These are phyloP conservation scores for Penicillium argentinense DNA, from an alignment of 495 filamentous ascomycete species.

Conservation along the genomic window DNA sequence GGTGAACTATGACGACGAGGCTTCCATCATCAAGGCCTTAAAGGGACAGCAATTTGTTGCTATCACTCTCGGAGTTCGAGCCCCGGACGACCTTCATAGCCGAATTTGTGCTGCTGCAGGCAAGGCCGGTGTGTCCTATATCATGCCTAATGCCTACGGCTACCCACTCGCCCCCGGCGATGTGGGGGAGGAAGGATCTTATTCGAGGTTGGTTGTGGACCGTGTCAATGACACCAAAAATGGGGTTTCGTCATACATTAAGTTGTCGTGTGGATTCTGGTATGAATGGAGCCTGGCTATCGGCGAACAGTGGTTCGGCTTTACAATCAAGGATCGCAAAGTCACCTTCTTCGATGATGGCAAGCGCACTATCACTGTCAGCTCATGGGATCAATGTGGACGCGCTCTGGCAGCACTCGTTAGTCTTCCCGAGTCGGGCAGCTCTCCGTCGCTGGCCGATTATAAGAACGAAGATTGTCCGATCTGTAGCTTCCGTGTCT, in stretches of 20 bases:
- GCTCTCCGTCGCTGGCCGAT: constrained; percentile 21
- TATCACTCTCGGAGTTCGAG: constrained; percentile 52
- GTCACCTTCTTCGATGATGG: constrained; percentile 54
- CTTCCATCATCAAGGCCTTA: constrained; percentile 45
- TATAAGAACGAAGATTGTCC: constrained; percentile 43
- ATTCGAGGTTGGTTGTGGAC: not conserved
- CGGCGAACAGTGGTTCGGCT: constrained; percentile 40
- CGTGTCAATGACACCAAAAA: constrained; percentile 36
- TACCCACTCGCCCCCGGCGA: constrained; percentile 21
- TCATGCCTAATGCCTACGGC: constrained; percentile 63
- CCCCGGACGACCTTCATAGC: constrained; percentile 40
- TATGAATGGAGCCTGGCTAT: constrained; percentile 50
- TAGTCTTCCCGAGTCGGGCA: constrained; percentile 31
- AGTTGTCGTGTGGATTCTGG: constrained; percentile 50
- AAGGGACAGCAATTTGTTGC: constrained; percentile 55
- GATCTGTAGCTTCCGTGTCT: constrained; percentile 48
- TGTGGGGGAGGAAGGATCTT: constrained; percentile 27
- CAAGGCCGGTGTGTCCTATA: constrained; percentile 57
- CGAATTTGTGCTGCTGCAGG: constrained; percentile 59
- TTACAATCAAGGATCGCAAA: constrained; percentile 39
- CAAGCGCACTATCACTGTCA: constrained; percentile 31
- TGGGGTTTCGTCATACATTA: constrained; percentile 48
- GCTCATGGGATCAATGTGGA: constrained; percentile 47
- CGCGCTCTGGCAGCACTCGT: constrained; percentile 44
- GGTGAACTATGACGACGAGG: constrained; percentile 51